phyloP scores from a whole-genome alignment of 495 filamentous ascomycete species.

The Xanthoparmelia taractica region DNA sequence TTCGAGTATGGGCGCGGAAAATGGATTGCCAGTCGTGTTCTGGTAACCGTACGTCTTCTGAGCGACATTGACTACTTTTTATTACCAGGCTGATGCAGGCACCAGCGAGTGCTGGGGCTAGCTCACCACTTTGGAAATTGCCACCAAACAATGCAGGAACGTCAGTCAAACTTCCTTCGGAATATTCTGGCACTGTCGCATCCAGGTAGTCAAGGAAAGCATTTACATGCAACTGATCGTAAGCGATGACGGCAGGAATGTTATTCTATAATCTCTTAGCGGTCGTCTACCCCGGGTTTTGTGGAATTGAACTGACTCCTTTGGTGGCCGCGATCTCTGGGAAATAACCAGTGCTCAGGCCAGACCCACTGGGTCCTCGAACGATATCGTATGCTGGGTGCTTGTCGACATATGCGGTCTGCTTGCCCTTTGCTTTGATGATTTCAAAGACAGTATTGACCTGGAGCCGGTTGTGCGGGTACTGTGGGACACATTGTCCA shows the following conservation, averaged over 20 bases:
- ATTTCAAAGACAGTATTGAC: constrained; percentile 37
- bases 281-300: neutral
- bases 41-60: constrained; percentile 33
- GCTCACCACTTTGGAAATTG: constrained; percentile 30
- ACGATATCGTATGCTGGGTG: constrained; percentile 36
- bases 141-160: constrained; percentile 34
- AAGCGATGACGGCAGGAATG: constrained; percentile 29
- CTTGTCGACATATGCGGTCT: constrained; percentile 37
- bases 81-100: neutral
- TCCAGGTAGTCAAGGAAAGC: constrained; percentile 33
- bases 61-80: constrained; percentile 27
- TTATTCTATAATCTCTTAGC: constrained; percentile 16
- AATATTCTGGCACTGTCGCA: constrained; percentile 25
- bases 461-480: constrained; percentile 33
- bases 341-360: constrained; percentile 33
- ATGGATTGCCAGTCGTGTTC: constrained; percentile 21
- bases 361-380: constrained; percentile 31
- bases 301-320: neutral
- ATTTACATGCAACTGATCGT: constrained; percentile 31
- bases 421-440: constrained; percentile 23
- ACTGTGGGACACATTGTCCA: constrained; percentile 27
- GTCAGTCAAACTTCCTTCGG: constrained; percentile 21
- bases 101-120: neutral
- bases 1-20: constrained; percentile 28
- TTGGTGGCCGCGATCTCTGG: constrained; percentile 29